Conservation (phyloP, 306 rosid species). For the Dalbergia cochinchinensis region DNA sequence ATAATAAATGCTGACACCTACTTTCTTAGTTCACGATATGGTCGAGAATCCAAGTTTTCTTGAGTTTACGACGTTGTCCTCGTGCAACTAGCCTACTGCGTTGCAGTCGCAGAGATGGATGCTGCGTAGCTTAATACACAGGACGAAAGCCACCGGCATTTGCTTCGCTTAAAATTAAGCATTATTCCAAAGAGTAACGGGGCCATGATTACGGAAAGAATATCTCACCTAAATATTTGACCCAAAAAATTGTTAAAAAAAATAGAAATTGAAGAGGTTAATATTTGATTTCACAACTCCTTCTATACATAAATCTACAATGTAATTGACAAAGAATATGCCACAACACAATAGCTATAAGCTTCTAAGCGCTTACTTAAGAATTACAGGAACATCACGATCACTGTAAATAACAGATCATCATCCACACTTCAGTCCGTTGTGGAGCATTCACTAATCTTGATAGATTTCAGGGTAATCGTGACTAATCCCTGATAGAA, state of each 20-base stretch:
- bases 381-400: constrained; percentile 34
- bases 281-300: constrained; percentile 2
- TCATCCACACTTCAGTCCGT: constrained; percentile 26
- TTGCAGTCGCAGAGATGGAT: not conserved
- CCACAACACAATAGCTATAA: constrained; percentile 19
- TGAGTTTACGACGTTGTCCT: not conserved
- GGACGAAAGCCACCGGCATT: not conserved
- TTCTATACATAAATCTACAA: constrained; percentile 37
- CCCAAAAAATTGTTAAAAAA: not conserved
- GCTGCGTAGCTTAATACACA: not conserved
- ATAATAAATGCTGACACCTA: not conserved
- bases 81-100: not conserved
- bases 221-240: constrained; percentile 6
- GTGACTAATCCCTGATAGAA: constrained; percentile 18
- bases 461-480: constrained; percentile 16
- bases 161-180: not conserved
- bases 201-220: not conserved
- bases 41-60: not conserved
- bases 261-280: constrained; percentile 1
- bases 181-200: constrained; percentile 7
- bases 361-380: not conserved
- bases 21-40: not conserved
- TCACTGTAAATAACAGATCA: constrained; percentile 19
- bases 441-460: constrained; percentile 34
- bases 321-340: constrained; percentile 6